A percentile compares a stretch with the other conserved stretches of the same genome.
These are phyloP conservation scores for Tetragonia tetragonoides DNA, from an alignment of 148 eudicot genomes.

Conservation along the genomic window DNA sequence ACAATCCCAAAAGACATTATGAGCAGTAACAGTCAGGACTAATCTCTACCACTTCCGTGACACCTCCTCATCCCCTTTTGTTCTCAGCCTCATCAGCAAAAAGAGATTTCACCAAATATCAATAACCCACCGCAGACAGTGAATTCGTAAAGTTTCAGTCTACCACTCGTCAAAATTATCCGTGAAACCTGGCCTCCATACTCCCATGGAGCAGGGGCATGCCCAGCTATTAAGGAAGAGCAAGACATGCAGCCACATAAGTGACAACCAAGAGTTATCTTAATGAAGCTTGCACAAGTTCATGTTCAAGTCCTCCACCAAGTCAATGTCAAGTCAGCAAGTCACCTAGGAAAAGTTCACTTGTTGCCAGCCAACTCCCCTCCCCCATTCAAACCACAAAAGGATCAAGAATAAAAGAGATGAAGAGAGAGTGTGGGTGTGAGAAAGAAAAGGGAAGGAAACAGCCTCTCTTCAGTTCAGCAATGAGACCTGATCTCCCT, in stretches of 20 bases:
- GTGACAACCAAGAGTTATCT: background rate
- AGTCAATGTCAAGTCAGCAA: conserved; percentile 13
- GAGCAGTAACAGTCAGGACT: background rate
- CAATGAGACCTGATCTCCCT: conserved; percentile 4
- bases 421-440: no score
- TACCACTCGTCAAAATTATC: no score
- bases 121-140: background rate
- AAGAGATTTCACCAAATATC: background rate
- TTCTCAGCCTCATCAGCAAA: background rate
- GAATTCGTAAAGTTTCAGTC: background rate
- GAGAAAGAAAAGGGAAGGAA: background rate
- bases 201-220: no score
- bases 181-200: no score
- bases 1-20: background rate
- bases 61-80: background rate
- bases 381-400: conserved; percentile 9
- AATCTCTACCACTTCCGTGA: background rate
- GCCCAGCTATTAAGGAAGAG: no score
- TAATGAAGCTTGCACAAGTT: background rate
- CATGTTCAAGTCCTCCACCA: conserved; percentile 7
- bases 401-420: background rate
- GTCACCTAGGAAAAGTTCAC: background rate
- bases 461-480: background rate
- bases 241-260: background rate
- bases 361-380: background rate